These are phyloP conservation scores for Candida railenensis DNA, from an alignment of 805 yeast genomes.

Conservation along the genomic window DNA sequence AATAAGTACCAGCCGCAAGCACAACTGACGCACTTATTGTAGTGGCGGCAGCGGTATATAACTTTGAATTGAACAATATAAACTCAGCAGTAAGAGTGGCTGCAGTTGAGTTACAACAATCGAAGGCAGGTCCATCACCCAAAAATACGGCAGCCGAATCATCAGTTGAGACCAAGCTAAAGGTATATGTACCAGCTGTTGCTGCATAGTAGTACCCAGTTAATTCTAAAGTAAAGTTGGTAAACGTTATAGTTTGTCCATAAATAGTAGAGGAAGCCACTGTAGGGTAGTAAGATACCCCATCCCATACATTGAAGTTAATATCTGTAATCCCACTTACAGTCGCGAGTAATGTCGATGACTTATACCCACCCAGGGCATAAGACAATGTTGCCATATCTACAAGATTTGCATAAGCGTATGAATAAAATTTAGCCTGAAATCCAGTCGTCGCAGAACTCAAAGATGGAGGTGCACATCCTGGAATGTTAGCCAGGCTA, in stretches of 20 bases:
- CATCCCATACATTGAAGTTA: neutral
- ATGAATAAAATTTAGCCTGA: neutral
- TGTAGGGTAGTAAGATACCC: neutral
- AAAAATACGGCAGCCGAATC: slow-evolving; percentile 29
- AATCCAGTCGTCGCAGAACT: neutral
- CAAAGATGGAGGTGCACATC: neutral
- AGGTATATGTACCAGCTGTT: neutral
- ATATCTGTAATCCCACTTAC: neutral
- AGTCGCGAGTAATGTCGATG: too few relatives aligned
- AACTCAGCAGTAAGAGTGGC: neutral
- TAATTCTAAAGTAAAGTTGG: slow-evolving; percentile 1
- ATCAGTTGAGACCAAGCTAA: slow-evolving; percentile 18
- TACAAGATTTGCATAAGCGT: neutral
- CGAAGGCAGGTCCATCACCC: slow-evolving; percentile 28
- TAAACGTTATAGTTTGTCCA: neutral
- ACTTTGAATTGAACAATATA: neutral
- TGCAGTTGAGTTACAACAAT: slow-evolving; percentile 26
- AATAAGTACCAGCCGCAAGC: neutral
- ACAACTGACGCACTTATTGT: neutral
- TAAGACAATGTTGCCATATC: neutral
- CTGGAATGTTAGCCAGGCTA: neutral
- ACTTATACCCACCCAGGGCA: neutral
- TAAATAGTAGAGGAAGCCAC: neutral
- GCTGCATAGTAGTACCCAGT: slow-evolving; percentile 1
- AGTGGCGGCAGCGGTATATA: neutral